Conservation (phyloP, 192 early-diverging fungal genomes). For the Dissophora ornata region DNA sequence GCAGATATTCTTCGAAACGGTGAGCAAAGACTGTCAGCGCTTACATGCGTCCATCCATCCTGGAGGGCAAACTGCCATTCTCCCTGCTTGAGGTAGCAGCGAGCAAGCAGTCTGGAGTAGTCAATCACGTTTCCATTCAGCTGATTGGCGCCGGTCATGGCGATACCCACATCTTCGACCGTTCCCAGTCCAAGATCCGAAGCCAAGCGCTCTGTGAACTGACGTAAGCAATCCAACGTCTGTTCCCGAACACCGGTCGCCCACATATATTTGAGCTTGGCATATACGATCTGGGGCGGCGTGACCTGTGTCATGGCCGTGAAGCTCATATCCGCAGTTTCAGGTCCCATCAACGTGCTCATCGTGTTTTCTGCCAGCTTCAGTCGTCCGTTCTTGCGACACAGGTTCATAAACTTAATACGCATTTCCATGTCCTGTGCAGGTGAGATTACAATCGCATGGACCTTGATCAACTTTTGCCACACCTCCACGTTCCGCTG, state of each 20-base stretch:
- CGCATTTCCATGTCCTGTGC: conserved; percentile 94
- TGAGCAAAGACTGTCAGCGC: too few relatives aligned
- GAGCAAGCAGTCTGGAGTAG: conserved; percentile 69
- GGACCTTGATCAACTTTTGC: conserved; percentile 90
- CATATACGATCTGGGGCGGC: conserved; percentile 87
- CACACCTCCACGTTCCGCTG: conserved; percentile 96
- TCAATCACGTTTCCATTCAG: conserved; percentile 60
- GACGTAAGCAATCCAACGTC: conserved; percentile 81
- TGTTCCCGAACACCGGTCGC: conserved; percentile 71
- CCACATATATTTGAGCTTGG: conserved; percentile 94
- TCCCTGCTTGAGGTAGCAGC: conserved; percentile 93
- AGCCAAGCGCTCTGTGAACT: conserved; percentile 83
- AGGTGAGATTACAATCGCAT: conserved; percentile 89
- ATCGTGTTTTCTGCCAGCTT: conserved; percentile 85
- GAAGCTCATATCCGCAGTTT: conserved; percentile 47
- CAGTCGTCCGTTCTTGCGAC: conserved; percentile 88
- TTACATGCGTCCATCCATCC: conserved; percentile 60
- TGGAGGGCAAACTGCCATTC: conserved; percentile 87
- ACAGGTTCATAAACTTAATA: conserved; percentile 96
- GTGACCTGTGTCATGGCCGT: conserved; percentile 51
- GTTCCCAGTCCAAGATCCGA: conserved; percentile 72
- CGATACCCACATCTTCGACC: conserved; percentile 61
- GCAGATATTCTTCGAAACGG: too few relatives aligned
- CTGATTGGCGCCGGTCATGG: conserved; percentile 59
- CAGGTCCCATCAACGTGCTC: conserved; percentile 64